Conservation (phyloP, 108 stramenopile genomes). For the Mayamaea pseudoterrestris region DNA sequence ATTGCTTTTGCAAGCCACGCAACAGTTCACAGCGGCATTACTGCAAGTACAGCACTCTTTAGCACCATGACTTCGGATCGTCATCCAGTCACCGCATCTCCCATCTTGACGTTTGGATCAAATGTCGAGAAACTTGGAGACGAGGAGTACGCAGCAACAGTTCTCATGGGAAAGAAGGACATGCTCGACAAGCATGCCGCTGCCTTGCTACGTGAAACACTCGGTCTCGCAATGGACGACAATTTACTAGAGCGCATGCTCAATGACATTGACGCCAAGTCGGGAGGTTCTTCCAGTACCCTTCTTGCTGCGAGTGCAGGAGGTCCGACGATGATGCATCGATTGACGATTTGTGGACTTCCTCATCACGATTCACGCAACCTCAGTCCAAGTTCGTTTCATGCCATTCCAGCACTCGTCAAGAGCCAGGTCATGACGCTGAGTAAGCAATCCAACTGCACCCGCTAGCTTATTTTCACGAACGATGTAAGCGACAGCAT, state of each 20-base stretch:
- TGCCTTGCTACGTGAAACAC: neutral
- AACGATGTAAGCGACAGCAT: constrained; percentile 12
- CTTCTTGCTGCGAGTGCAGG: constrained; percentile 2
- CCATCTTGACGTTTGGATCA: neutral
- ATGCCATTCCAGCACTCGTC: constrained; percentile 41
- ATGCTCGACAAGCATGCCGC: neutral
- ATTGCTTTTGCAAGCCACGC: neutral
- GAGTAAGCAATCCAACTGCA: constrained; percentile 3
- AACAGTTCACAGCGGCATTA: neutral
- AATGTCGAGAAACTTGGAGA: neutral
- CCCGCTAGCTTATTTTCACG: constrained; percentile 13
- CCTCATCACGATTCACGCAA: constrained; percentile 37
- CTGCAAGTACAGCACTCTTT: neutral
- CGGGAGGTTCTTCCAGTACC: constrained; percentile 4
- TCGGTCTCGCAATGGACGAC: neutral
- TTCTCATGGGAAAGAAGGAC: constrained; percentile 3
- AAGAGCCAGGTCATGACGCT: neutral
- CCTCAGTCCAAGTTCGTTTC: constrained; percentile 59
- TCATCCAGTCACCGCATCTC: neutral
- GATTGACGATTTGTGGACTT: constrained; percentile 14
- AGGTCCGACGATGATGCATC: constrained; percentile 1
- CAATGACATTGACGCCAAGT: neutral
- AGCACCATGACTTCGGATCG: neutral
- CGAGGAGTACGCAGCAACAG: neutral
- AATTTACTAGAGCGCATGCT: neutral